phyloP scores from a whole-genome alignment of 768 basidiomycete species.

The Mycena filopes region DNA sequence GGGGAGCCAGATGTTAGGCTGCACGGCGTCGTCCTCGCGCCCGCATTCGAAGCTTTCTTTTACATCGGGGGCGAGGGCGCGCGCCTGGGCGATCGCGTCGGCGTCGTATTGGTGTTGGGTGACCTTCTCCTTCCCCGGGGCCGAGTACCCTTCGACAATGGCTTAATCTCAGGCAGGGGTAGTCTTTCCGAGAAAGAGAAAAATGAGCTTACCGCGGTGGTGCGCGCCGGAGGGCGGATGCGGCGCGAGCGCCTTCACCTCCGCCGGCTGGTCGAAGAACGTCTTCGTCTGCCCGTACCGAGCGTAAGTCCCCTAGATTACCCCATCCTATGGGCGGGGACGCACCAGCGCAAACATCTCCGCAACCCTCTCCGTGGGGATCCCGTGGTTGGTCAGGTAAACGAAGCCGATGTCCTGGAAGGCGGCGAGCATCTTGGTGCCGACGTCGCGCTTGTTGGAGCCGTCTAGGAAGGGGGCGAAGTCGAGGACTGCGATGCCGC shows the following conservation, averaged over 20 bases:
- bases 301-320: not conserved
- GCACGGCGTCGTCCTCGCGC: slow-evolving; percentile 52
- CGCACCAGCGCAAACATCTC: slow-evolving; percentile 56
- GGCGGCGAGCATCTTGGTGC: slow-evolving; percentile 53
- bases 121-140: slow-evolving; percentile 54
- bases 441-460: slow-evolving; percentile 50
- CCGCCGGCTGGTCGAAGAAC: slow-evolving; percentile 51
- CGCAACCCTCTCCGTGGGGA: slow-evolving; percentile 48
- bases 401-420: slow-evolving; percentile 61
- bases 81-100: not conserved
- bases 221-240: slow-evolving; percentile 57
- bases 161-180: not conserved
- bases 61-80: slow-evolving; percentile 42
- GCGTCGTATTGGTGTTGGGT: slow-evolving; percentile 34
- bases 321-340: not conserved
- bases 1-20: slow-evolving; percentile 70
- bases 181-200: slow-evolving; percentile 41
- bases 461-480: slow-evolving; percentile 56
- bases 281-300: slow-evolving; percentile 45
- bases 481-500: slow-evolving; percentile 49
- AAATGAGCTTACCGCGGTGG: no score
- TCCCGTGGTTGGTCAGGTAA: slow-evolving; percentile 56
- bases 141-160: slow-evolving; percentile 56
- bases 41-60: slow-evolving; percentile 70
- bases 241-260: slow-evolving; percentile 55